Evolutionary conservation across 2,329 filamentous ascomycete genomes (phyloP).

Genomic region (Ophiostoma perfectum): DNA sequence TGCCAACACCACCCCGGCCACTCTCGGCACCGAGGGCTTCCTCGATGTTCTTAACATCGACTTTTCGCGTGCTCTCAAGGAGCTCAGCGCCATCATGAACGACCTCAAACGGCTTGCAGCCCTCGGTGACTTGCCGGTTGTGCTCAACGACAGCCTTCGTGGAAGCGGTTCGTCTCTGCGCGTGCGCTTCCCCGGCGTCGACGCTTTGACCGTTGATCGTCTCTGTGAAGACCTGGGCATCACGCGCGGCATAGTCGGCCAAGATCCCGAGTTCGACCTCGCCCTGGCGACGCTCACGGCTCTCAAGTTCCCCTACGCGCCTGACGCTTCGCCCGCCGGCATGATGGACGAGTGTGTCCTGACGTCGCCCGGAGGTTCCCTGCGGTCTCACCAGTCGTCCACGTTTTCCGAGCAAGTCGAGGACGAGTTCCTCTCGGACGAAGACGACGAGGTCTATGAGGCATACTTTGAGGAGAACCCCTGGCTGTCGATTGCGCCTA

Average conservation of each 20-base stretch:
- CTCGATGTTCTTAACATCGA: conserved; percentile 80
- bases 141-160: conserved; percentile 46
- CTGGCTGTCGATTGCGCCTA: conserved; percentile 43
- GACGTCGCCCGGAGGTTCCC: conserved; percentile 46
- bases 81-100: conserved; percentile 70
- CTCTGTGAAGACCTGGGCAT: conserved; percentile 86
- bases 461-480: conserved; percentile 26
- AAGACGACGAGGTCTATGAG: conserved; percentile 27
- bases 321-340: conserved; percentile 37
- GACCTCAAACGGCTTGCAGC: conserved; percentile 73
- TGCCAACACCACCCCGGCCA: conserved; percentile 41
- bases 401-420: conserved; percentile 9
- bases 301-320: conserved; percentile 80
- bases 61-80: conserved; percentile 80
- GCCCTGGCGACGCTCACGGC: conserved; percentile 66
- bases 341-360: conserved; percentile 24
- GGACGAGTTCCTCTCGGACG: conserved; percentile 31
- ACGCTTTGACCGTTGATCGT: conserved; percentile 71
- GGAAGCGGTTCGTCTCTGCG: conserved; percentile 58
- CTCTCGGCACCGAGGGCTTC: conserved; percentile 75
- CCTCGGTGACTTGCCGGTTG: conserved; percentile 78
- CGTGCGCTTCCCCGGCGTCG: conserved; percentile 86
- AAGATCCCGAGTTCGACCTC: conserved; percentile 69
- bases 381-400: conserved; percentile 37
- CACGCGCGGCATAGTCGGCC: conserved; percentile 67